A percentile compares a stretch with the other conserved stretches of the same genome.
phyloP scores from a whole-genome alignment of 169 alveolate genomes.

The Perkinsus olseni region DNA sequence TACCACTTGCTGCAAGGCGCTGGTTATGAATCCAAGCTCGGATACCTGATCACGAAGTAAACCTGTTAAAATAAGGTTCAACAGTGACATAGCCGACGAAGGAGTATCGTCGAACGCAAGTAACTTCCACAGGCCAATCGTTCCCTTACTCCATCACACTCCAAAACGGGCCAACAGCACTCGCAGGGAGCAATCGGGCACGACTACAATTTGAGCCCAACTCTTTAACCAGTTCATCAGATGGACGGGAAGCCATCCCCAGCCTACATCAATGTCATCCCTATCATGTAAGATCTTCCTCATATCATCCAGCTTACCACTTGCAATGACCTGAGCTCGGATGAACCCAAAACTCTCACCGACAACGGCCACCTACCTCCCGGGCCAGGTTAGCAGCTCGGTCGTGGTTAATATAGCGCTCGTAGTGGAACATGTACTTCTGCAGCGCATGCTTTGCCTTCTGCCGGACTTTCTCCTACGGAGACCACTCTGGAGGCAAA shows the following conservation, averaged over 20 bases:
- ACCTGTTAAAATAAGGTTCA: too few relatives aligned
- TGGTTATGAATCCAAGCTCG: slow-evolving; percentile 47
- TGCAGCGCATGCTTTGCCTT: slow-evolving; percentile 29
- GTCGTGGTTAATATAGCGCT: slow-evolving; percentile 30
- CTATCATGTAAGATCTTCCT: neutral
- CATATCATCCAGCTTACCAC: neutral
- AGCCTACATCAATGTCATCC: slow-evolving; percentile 7
- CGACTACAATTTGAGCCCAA: too few relatives aligned
- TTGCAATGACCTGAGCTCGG: neutral
- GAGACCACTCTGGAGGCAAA: too few relatives aligned
- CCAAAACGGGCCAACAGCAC: too few relatives aligned
- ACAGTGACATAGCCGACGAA: too few relatives aligned
- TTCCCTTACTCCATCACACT: too few relatives aligned
- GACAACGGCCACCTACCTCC: neutral
- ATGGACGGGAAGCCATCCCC: slow-evolving; percentile 8
- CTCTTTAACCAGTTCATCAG: slow-evolving; percentile 19
- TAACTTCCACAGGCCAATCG: too few relatives aligned
- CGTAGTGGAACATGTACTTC: slow-evolving; percentile 36
- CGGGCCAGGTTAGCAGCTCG: slow-evolving; percentile 10
- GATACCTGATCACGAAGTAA: slow-evolving; percentile 26
- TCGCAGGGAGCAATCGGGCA: too few relatives aligned
- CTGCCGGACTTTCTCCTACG: slow-evolving; percentile 25
- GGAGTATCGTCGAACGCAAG: too few relatives aligned
- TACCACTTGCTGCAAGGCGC: slow-evolving; percentile 48
- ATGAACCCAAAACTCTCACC: neutral